Evolutionary conservation across 1,284 basidiomycete genomes (phyloP).

Genomic region (Sporisorium iseilematis-ciliati): DNA sequence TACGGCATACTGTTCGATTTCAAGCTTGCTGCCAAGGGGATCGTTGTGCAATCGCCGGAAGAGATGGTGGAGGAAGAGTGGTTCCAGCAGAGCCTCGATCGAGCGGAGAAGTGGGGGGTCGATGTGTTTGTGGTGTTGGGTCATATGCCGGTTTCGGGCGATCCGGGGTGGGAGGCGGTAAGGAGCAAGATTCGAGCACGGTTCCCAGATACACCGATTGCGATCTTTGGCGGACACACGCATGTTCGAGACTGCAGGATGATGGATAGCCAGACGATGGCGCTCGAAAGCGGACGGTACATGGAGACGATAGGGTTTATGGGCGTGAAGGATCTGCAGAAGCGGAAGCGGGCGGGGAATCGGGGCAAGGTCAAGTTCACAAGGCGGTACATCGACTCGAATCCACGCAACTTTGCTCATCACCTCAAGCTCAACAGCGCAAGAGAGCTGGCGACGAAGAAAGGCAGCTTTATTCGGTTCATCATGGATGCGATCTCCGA

Average conservation of each 20-base stretch:
- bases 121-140: constrained; percentile 66
- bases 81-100: constrained; percentile 60
- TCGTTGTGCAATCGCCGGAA: constrained; percentile 56
- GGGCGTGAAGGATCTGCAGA: constrained; percentile 49
- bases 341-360: constrained; percentile 36
- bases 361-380: constrained; percentile 68
- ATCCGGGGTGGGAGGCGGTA: constrained; percentile 62
- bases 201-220: constrained; percentile 62
- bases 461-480: constrained; percentile 57
- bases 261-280: constrained; percentile 61
- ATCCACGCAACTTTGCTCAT: constrained; percentile 69
- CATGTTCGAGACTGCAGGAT: constrained; percentile 66
- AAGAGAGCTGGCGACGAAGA: constrained; percentile 57
- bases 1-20: constrained; percentile 66
- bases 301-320: constrained; percentile 58
- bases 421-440: constrained; percentile 46
- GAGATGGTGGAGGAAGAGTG: constrained; percentile 65
- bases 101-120: constrained; percentile 50
- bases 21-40: constrained; percentile 57
- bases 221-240: constrained; percentile 64
- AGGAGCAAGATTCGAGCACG: constrained; percentile 56
- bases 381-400: constrained; percentile 72
- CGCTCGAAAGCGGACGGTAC: constrained; percentile 66
- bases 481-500: constrained; percentile 61
- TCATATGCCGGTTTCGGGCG: constrained; percentile 66